Evolutionary conservation across 78 protist species (phyloP), one percentile per base, ranked within the genome.

Genomic region (Isochrysis galbana): DNA sequence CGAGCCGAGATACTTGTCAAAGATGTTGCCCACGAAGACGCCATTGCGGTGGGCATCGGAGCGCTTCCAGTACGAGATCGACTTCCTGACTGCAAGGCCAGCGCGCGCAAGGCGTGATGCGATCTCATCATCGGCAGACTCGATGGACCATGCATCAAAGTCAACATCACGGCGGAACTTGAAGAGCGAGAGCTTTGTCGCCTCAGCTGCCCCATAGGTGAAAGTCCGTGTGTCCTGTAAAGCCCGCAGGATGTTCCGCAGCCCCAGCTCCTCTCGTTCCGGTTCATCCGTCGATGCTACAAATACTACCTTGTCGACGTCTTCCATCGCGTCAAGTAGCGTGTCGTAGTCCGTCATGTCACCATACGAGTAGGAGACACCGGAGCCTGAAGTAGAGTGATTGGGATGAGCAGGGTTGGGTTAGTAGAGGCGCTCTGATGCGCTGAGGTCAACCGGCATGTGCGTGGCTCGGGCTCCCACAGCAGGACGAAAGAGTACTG

Each of bases 201-300:
- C 34, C 41, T 70, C 80, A 10, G 80, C 80, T 19, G 5, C 80
- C 44, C 80, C 80, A 41, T 70, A 70, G 45, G 22, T 32, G 80
- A 70, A 70, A 41, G 80, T 70, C 44, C 80, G 80, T 21, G 80
- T 70, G 41, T 70, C 80, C 80, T 70, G 80, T 17, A 70, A n/a
- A 19, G 41, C 41, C 44, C 80, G 80, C 80, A 70, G 80, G n/a
- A 70, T 22, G 17, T 5, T 22, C 39, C 22, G 36, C 10, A 70
- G 2, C 41, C 80, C 80, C 21, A 2, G 45, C n/a, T 19, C n/a
- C 41, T 70, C 80, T 7, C 29, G 7, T 14, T 7, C 61, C 7
- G 61, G 61, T 7, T 51, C 61, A 14, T 14, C 61, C 61, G 61
- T 14, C 7, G 61, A 51, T 7, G 61, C 61, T 7, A 14, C 61